A percentile compares a stretch with the other conserved stretches of the same genome.
Conservation (phyloP, 1,284 basidiomycete genomes). For the Coriolopsis trogii region DNA sequence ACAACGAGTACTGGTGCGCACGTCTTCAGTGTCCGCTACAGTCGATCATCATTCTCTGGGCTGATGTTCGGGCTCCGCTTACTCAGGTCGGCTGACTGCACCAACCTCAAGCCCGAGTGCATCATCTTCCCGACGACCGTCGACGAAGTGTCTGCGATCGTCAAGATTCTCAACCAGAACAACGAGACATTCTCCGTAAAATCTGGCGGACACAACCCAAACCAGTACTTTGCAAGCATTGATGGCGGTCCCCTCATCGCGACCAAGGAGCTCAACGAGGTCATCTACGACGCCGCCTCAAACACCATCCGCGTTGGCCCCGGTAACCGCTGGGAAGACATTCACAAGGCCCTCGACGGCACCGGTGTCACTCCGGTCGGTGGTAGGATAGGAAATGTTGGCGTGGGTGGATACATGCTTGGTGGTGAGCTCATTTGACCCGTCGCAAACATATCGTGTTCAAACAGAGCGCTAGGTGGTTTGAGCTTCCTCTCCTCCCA, state of each 20-base stretch:
- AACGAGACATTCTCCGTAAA: not conserved
- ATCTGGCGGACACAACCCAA: not conserved
- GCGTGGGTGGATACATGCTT: slow-evolving; percentile 1
- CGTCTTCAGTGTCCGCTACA: too few species aligned
- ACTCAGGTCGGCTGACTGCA: not conserved
- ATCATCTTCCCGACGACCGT: not conserved
- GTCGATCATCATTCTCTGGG: not conserved
- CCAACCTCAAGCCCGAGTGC: not conserved
- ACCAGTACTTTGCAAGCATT: not conserved
- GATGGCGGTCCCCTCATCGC: not conserved
- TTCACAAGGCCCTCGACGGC: not conserved
- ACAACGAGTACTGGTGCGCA: not conserved
- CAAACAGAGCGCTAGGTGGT: not conserved
- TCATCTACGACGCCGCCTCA: not conserved
- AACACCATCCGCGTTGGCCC: not conserved
- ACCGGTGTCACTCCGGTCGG: not conserved
- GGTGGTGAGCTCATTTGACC: not conserved
- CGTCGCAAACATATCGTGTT: not conserved
- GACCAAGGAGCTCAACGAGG: not conserved
- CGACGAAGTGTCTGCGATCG: not conserved
- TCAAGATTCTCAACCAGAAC: not conserved
- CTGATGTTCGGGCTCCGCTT: not conserved
- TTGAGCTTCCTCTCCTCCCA: not conserved
- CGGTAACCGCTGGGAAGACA: not conserved
- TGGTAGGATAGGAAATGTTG: not conserved